phyloP scores from a whole-genome alignment of 1,284 basidiomycete species.

The Melampsora occidentalis region DNA sequence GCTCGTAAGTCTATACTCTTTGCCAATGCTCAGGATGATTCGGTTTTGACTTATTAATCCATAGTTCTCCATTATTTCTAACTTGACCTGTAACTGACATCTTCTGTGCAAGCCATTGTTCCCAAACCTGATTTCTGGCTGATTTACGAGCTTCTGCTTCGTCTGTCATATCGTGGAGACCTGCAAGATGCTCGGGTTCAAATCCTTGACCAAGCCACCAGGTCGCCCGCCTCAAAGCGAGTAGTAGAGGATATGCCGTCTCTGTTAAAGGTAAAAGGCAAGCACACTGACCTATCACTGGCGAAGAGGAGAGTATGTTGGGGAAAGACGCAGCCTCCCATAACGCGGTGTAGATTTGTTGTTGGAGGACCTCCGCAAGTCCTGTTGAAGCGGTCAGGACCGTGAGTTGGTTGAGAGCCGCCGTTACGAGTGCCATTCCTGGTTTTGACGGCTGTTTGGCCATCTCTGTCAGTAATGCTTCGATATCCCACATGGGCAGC shows the following conservation, averaged over 20 bases:
- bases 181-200: conserved; percentile 12
- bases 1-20: not conserved
- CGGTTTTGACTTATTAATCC: not conserved
- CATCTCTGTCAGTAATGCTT: conserved; percentile 6
- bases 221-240: conserved; percentile 18
- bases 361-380: conserved; percentile 1
- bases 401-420: not conserved
- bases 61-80: conserved; percentile 23
- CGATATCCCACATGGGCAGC: conserved; percentile 25
- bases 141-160: conserved; percentile 19
- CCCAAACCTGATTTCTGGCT: conserved; percentile 1
- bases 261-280: conserved; percentile 35
- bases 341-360: conserved; percentile 23
- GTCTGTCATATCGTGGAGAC: not conserved
- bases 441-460: conserved; percentile 24
- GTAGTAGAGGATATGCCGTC: conserved; percentile 19
- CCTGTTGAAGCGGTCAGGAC: not conserved
- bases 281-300: not conserved
- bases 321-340: not conserved
- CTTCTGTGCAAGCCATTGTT: conserved; percentile 17
- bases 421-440: not conserved
- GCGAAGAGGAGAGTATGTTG: not conserved
- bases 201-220: conserved; percentile 43
- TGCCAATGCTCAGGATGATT: not conserved
- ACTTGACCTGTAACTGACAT: conserved; percentile 19